These are phyloP conservation scores for Botrytis fragariae DNA, from an alignment of 2,329 filamentous ascomycete species.

Conservation along the genomic window DNA sequence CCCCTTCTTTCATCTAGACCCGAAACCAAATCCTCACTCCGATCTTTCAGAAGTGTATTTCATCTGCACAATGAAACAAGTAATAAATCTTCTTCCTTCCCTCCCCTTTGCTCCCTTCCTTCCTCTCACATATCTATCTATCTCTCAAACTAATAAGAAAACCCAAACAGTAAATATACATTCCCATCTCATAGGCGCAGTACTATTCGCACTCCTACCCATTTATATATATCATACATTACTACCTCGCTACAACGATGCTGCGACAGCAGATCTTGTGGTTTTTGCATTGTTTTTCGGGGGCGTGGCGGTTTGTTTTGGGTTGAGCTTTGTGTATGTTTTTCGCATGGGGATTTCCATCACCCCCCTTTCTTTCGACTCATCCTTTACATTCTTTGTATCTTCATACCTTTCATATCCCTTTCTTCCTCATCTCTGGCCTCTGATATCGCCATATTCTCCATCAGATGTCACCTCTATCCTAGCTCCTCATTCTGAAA, in stretches of 20 bases:
- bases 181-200: slow-evolving; percentile 46
- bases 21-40: not conserved
- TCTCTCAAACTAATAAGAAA: not conserved
- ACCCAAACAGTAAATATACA: slow-evolving; percentile 37
- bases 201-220: slow-evolving; percentile 37
- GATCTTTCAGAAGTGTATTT: not conserved
- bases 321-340: slow-evolving; percentile 39
- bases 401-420: no score
- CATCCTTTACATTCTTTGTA: no score
- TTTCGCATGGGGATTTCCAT: no score
- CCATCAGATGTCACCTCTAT: no score
- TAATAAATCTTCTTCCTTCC: not conserved
- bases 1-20: not conserved
- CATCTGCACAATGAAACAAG: slow-evolving; percentile 6
- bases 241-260: slow-evolving; percentile 38
- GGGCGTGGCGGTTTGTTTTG: slow-evolving; percentile 41
- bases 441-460: no score
- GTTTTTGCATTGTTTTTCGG: slow-evolving; percentile 43
- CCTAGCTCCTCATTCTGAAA: no score
- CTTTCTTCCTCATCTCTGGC: no score
- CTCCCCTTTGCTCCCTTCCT: no score
- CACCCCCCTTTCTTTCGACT: no score
- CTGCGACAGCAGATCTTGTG: slow-evolving; percentile 38
- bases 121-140: not conserved
- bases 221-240: slow-evolving; percentile 35